These are phyloP conservation scores for Fusarium oligoseptatum DNA, from an alignment of 2,329 filamentous ascomycete genomes.

Conservation along the genomic window DNA sequence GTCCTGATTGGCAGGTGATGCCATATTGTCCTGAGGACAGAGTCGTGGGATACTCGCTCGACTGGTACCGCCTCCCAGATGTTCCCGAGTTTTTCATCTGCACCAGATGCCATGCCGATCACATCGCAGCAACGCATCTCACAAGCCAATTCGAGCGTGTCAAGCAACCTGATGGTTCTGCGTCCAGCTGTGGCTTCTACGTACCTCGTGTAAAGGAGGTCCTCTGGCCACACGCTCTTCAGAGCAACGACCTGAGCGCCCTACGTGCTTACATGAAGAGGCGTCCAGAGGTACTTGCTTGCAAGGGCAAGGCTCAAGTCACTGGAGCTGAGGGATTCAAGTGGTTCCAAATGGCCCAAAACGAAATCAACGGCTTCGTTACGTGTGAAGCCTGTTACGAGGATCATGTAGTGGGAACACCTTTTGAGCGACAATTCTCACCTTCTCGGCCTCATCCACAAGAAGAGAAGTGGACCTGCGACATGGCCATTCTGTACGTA, in stretches of 20 bases:
- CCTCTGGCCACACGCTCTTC: conserved; percentile 51
- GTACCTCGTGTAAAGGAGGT: conserved; percentile 50
- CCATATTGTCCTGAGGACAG: conserved; percentile 48
- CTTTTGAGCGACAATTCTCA: conserved; percentile 50
- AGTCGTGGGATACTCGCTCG: conserved; percentile 45
- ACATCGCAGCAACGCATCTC: conserved; percentile 51
- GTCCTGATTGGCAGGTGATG: conserved; percentile 40
- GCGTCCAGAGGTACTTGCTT: conserved; percentile 45
- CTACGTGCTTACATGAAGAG: conserved; percentile 48
- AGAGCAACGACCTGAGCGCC: conserved; percentile 40
- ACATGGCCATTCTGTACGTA: conserved; percentile 47
- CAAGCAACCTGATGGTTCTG: conserved; percentile 44
- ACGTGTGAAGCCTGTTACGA: conserved; percentile 56
- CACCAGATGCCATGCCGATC: conserved; percentile 56
- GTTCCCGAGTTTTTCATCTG: conserved; percentile 54
- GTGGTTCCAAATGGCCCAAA: conserved; percentile 49
- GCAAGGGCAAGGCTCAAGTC: conserved; percentile 44
- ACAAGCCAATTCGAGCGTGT: conserved; percentile 47
- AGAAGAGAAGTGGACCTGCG: conserved; percentile 51
- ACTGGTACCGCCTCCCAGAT: conserved; percentile 50
- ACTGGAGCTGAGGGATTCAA: conserved; percentile 44
- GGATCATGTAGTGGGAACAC: conserved; percentile 47
- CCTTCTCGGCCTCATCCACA: conserved; percentile 42
- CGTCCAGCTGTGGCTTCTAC: conserved; percentile 50
- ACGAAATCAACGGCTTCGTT: conserved; percentile 51